phyloP scores from a whole-genome alignment of 176 grass and related monocot species.

The Carex scoparia region DNA sequence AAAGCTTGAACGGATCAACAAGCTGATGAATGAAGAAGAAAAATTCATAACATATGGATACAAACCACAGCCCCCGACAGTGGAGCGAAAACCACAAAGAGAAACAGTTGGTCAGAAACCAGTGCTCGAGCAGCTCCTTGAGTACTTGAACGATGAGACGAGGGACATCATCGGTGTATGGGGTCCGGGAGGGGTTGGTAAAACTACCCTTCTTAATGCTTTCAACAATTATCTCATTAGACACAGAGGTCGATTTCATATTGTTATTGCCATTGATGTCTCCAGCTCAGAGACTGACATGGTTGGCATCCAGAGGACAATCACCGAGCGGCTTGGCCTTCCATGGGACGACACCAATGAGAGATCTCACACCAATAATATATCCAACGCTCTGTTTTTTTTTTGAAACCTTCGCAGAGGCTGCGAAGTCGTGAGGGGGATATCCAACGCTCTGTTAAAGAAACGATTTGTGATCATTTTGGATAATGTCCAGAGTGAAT shows the following conservation, averaged over 20 bases:
- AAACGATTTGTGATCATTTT: constrained; percentile 65
- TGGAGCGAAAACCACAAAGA: constrained; percentile 13
- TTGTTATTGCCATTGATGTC: constrained; percentile 65
- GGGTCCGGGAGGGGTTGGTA: constrained; percentile 63
- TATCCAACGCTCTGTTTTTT: too few species aligned
- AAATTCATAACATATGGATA: constrained; percentile 21
- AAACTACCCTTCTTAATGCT: constrained; percentile 58
- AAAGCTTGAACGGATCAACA: constrained; percentile 20
- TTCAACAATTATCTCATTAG: constrained; percentile 59
- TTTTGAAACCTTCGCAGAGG: too few species aligned
- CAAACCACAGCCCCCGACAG: constrained; percentile 20
- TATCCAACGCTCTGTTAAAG: constrained; percentile 36
- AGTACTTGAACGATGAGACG: constrained; percentile 31
- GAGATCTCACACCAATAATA: constrained; percentile 29
- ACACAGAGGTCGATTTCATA: constrained; percentile 33
- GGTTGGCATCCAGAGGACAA: constrained; percentile 49
- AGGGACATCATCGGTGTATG: constrained; percentile 52
- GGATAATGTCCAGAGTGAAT: constrained; percentile 51
- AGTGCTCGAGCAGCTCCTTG: constrained; percentile 23
- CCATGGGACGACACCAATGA: constrained; percentile 46
- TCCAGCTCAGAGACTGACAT: constrained; percentile 49
- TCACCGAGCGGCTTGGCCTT: constrained; percentile 49
- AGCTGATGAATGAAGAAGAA: constrained; percentile 20
- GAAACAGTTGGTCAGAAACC: constrained; percentile 33
- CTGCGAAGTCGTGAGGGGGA: too few species aligned